A percentile compares a stretch with the other conserved stretches of the same genome.
Conservation (phyloP, 352 stramenopile species). For the Globisporangium recalcitrans region DNA sequence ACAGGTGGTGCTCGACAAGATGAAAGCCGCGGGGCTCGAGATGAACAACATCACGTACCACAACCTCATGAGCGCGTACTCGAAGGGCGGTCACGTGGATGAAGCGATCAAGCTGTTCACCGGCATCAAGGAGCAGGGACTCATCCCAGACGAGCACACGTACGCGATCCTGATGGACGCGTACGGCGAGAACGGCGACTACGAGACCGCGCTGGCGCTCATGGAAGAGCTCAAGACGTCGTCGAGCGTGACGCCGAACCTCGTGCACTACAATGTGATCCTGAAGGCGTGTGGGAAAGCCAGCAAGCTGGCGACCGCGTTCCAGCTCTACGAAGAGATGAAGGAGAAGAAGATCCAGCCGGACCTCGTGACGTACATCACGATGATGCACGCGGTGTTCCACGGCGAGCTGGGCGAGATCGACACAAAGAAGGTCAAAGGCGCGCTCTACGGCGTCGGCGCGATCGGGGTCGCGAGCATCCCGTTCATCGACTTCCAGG, state of each 20-base stretch:
- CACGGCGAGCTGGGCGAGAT: slow-evolving; percentile 68
- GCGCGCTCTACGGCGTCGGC: slow-evolving; percentile 48
- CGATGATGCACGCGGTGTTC: slow-evolving; percentile 86
- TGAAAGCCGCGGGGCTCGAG: slow-evolving; percentile 41
- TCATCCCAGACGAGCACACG: slow-evolving; percentile 49
- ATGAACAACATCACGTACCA: slow-evolving; percentile 77
- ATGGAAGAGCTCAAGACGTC: slow-evolving; percentile 51
- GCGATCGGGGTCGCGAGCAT: slow-evolving; percentile 48
- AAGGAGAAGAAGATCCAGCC: slow-evolving; percentile 65
- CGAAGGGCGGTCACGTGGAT: slow-evolving; percentile 40
- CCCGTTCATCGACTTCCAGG: slow-evolving; percentile 69
- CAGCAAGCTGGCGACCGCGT: slow-evolving; percentile 61
- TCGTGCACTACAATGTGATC: slow-evolving; percentile 81
- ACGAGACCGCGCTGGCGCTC: slow-evolving; percentile 40
- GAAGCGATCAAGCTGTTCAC: slow-evolving; percentile 54
- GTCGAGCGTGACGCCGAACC: slow-evolving; percentile 26
- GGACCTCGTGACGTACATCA: slow-evolving; percentile 78
- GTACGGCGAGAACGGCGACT: slow-evolving; percentile 51
- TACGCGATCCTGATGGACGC: slow-evolving; percentile 80
- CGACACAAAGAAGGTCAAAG: slow-evolving; percentile 65
- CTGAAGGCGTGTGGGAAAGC: slow-evolving; percentile 73
- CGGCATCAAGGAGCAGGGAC: slow-evolving; percentile 43
- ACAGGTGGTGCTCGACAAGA: slow-evolving; percentile 41
- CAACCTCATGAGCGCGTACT: slow-evolving; percentile 66
- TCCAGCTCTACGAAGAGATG: slow-evolving; percentile 84